Percentiles rank a stretch among this genome's conserved stretches.
These are phyloP conservation scores for Byssoonygena ceratinophila DNA, from an alignment of 2,329 filamentous ascomycete species.

Conservation along the genomic window DNA sequence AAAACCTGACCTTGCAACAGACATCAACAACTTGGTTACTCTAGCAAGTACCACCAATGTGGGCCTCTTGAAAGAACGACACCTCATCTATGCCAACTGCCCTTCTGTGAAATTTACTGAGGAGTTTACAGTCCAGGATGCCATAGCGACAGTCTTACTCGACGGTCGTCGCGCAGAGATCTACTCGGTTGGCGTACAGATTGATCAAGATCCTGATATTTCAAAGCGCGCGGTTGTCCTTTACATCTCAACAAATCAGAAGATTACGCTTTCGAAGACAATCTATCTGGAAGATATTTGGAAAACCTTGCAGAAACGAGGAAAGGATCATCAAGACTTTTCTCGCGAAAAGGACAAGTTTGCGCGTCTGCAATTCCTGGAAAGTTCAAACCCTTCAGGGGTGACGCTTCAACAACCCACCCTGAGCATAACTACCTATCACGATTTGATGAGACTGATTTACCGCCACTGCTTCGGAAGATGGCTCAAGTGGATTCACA, in stretches of 20 bases:
- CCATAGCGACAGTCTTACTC: constrained; percentile 1
- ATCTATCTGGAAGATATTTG: constrained; percentile 1
- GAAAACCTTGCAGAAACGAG: not conserved
- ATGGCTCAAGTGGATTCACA: constrained; percentile 6
- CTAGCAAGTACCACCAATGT: constrained; percentile 7
- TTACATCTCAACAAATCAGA: constrained; percentile 6
- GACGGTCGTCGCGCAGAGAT: constrained; percentile 2
- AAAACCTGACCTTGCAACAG: not conserved
- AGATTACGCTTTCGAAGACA: not conserved
- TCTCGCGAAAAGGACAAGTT: not conserved
- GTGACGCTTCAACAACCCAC: no score
- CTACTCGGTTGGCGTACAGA: constrained; percentile 1
- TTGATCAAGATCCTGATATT: not conserved
- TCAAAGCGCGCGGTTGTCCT: not conserved
- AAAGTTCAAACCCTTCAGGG: no score
- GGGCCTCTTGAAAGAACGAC: not conserved
- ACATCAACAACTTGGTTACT: constrained; percentile 5
- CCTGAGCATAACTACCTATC: not conserved
- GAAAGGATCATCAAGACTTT: not conserved
- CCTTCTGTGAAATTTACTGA: not conserved
- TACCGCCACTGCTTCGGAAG: constrained; percentile 4
- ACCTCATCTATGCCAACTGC: not conserved
- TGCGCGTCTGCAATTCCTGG: not conserved
- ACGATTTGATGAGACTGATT: not conserved
- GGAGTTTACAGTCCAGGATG: not conserved